Evolutionary conservation across 176 grass and related monocot genomes (phyloP).

Genomic region (Ensete glaucum): DNA sequence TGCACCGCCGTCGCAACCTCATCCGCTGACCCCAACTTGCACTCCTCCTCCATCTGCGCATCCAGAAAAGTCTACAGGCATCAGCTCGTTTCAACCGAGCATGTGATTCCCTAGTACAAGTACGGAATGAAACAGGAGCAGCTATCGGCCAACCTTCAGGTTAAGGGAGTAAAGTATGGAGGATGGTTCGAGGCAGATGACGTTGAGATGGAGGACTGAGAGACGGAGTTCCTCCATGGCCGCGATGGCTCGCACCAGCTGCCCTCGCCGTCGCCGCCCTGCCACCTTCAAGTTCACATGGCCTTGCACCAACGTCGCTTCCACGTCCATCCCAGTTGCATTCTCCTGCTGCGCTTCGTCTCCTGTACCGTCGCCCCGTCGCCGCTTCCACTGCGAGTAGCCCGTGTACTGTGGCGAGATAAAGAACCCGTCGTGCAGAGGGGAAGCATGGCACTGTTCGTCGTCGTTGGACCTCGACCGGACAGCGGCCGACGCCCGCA

Average conservation of each 20-base stretch:
- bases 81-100: not conserved
- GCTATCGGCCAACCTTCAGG: conserved; percentile 43
- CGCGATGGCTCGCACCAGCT: conserved; percentile 42
- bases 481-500: not conserved
- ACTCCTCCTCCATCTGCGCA: conserved; percentile 80
- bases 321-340: conserved; percentile 15
- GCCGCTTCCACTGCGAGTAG: conserved; percentile 32
- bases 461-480: not conserved
- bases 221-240: conserved; percentile 71
- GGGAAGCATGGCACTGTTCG: not conserved
- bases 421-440: conserved; percentile 49
- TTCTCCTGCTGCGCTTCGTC: conserved; percentile 21
- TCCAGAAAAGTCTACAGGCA: not conserved
- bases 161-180: conserved; percentile 79
- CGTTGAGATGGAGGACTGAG: conserved; percentile 69
- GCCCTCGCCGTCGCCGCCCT: conserved; percentile 39
- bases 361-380: conserved; percentile 31
- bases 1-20: conserved; percentile 85
- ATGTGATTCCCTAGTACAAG: too few relatives aligned
- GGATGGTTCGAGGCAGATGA: conserved; percentile 42
- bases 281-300: conserved; percentile 77
- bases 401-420: conserved; percentile 81
- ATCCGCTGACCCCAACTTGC: conserved; percentile 77
- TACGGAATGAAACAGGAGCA: too few relatives aligned
- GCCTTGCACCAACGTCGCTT: conserved; percentile 43